A percentile compares a stretch with the other conserved stretches of the same genome.
These are phyloP conservation scores for Priceomyces medius DNA, from an alignment of 805 yeast species.

Conservation along the genomic window DNA sequence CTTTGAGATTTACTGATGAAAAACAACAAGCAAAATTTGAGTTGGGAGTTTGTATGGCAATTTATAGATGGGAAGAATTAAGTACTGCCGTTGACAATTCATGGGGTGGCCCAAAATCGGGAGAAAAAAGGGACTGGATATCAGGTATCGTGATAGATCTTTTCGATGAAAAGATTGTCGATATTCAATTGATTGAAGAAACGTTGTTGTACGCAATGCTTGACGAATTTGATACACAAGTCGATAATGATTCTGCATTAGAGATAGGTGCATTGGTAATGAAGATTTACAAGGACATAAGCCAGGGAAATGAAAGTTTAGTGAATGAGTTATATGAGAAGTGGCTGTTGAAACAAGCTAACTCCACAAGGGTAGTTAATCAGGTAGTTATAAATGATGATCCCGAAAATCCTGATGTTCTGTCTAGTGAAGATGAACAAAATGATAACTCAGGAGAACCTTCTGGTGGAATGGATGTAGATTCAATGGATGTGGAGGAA, in stretches of 20 bases:
- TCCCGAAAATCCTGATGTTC: constrained; percentile 60
- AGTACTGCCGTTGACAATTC: constrained; percentile 83
- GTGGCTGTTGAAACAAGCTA: constrained; percentile 56
- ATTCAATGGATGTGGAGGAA: constrained; percentile 33
- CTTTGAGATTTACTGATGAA: constrained; percentile 50
- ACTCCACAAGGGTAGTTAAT: constrained; percentile 18
- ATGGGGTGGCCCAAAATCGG: constrained; percentile 96
- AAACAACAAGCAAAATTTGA: constrained; percentile 84
- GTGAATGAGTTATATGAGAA: constrained; percentile 60
- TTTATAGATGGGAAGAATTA: constrained; percentile 88
- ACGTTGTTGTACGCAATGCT: constrained; percentile 84
- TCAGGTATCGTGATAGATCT: constrained; percentile 78
- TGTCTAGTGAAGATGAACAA: constrained; percentile 48
- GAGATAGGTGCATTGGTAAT: constrained; percentile 68
- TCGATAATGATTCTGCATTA: constrained; percentile 87
- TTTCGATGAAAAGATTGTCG: constrained; percentile 67
- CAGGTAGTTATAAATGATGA: constrained; percentile 55
- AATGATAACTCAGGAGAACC: constrained; percentile 37
- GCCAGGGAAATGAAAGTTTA: constrained; percentile 46
- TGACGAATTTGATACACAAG: constrained; percentile 87
- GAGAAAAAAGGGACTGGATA: constrained; percentile 94
- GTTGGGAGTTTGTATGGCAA: constrained; percentile 86
- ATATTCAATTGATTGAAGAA: constrained; percentile 77
- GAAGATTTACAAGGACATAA: constrained; percentile 64
- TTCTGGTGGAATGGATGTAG: constrained; percentile 17